A percentile compares a stretch with the other conserved stretches of the same genome.
These are phyloP conservation scores for Dittrichia graveolens DNA, from an alignment of 129 eudicot genomes.

Conservation along the genomic window DNA sequence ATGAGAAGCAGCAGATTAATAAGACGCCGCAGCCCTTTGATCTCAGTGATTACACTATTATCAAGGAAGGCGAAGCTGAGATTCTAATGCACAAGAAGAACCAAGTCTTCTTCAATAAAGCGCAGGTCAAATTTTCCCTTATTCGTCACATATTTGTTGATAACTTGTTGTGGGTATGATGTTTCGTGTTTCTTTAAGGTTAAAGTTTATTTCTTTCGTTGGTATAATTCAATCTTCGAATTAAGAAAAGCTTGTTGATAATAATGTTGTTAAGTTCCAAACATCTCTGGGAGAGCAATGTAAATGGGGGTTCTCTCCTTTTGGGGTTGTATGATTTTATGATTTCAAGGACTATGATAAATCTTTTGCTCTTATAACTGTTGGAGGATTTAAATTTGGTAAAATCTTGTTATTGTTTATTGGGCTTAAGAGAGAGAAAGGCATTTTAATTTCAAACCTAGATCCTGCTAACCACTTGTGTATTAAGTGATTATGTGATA, in stretches of 20 bases:
- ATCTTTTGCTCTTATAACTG: not conserved
- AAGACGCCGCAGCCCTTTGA: slow-evolving; percentile 39
- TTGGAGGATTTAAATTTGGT: not conserved
- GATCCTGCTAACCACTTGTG: not conserved
- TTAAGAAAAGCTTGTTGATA: not conserved
- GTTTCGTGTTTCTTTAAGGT: not conserved
- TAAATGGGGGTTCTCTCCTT: slow-evolving; percentile 8
- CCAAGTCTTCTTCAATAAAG: slow-evolving; percentile 84
- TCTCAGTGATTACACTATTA: slow-evolving; percentile 63
- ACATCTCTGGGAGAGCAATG: not conserved
- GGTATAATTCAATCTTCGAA: not conserved
- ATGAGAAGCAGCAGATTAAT: slow-evolving; percentile 29
- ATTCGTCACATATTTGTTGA: not conserved
- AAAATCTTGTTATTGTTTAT: not conserved
- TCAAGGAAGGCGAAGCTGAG: slow-evolving; percentile 98
- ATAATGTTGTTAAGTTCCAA: not conserved
- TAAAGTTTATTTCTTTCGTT: slow-evolving; percentile 20
- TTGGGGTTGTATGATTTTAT: not conserved
- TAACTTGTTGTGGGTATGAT: slow-evolving; percentile 11
- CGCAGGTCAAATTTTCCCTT: slow-evolving; percentile 58
- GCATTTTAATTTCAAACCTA: not conserved
- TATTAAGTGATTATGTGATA: not conserved
- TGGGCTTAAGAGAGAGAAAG: not conserved
- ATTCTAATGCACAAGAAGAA: slow-evolving; percentile 87
- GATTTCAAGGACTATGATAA: not conserved